Conservation (phyloP, 306 rosid genomes). For the Quercus mongolica region DNA sequence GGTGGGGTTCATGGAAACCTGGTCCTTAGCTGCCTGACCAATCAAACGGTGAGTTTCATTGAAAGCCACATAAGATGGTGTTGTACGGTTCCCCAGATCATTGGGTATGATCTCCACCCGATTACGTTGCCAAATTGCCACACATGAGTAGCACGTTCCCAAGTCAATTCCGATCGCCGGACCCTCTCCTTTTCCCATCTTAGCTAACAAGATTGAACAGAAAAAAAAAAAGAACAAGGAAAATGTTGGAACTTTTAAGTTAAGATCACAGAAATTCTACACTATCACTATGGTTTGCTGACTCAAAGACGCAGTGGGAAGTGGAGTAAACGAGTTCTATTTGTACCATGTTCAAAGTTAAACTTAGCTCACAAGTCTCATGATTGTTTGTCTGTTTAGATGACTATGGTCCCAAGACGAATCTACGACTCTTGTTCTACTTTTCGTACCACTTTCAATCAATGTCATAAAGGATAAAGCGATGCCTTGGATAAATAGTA, state of each 20-base stretch:
- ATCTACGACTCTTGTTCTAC: too few relatives aligned
- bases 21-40: slow-evolving; percentile 39
- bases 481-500: too few relatives aligned
- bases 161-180: slow-evolving; percentile 55
- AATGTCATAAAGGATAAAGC: too few relatives aligned
- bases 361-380: too few relatives aligned
- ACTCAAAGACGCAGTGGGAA: too few relatives aligned
- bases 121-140: slow-evolving; percentile 51
- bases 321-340: too few relatives aligned
- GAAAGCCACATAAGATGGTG: slow-evolving; percentile 55
- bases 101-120: slow-evolving; percentile 55
- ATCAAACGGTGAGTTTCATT: slow-evolving; percentile 38
- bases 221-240: background rate
- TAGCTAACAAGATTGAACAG: background rate
- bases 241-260: background rate
- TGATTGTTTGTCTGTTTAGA: too few relatives aligned
- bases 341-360: too few relatives aligned
- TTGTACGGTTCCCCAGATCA: slow-evolving; percentile 48
- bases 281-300: too few relatives aligned
- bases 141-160: slow-evolving; percentile 52
- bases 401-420: too few relatives aligned
- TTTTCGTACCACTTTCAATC: too few relatives aligned
- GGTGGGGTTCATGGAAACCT: slow-evolving; percentile 39
- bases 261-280: background rate
- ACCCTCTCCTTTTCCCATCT: slow-evolving; percentile 42